A percentile compares a stretch with the other conserved stretches of the same genome.
Conservation (phyloP, 1,139 yeast genomes). For the Candida sojae region DNA sequence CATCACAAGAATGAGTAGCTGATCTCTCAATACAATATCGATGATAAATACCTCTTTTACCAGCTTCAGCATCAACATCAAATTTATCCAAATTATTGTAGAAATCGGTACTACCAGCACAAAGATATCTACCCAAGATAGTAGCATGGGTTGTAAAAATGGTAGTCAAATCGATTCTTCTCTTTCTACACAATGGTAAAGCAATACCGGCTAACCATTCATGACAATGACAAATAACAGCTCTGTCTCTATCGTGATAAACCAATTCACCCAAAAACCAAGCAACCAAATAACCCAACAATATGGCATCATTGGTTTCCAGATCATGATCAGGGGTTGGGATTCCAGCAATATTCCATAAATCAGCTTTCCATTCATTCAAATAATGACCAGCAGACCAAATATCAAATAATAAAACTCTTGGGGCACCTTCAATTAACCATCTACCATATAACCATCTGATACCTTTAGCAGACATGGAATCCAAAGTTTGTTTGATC, state of each 20-base stretch:
- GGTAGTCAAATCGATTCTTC: conserved; percentile 91
- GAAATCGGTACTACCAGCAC: conserved; percentile 96
- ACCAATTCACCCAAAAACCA: conserved; percentile 97
- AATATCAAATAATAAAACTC: conserved; percentile 85
- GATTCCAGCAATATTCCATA: conserved; percentile 89
- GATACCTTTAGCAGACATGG: conserved; percentile 82
- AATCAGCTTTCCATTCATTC: conserved; percentile 92
- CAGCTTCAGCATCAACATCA: conserved; percentile 98
- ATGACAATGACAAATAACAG: conserved; percentile 92
- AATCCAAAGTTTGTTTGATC: conserved; percentile 61
- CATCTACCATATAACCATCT: conserved; percentile 89
- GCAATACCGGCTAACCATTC: conserved; percentile 99
- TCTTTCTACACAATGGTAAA: conserved; percentile 85
- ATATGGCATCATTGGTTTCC: conserved; percentile 90
- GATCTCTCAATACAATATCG: conserved; percentile 96
- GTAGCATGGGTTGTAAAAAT: conserved; percentile 98
- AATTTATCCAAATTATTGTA: conserved; percentile 88
- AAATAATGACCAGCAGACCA: conserved; percentile 69
- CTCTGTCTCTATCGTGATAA: conserved; percentile 76
- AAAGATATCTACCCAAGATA: conserved; percentile 86
- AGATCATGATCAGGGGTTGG: conserved; percentile 89
- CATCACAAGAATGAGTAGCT: conserved; percentile 95
- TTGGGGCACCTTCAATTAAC: conserved; percentile 97
- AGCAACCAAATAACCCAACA: conserved; percentile 90
- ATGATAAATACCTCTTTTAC: conserved; percentile 95